A percentile compares a stretch with the other conserved stretches of the same genome.
These are phyloP conservation scores for Candida chauliodis DNA, from an alignment of 805 yeast species.

Conservation along the genomic window DNA sequence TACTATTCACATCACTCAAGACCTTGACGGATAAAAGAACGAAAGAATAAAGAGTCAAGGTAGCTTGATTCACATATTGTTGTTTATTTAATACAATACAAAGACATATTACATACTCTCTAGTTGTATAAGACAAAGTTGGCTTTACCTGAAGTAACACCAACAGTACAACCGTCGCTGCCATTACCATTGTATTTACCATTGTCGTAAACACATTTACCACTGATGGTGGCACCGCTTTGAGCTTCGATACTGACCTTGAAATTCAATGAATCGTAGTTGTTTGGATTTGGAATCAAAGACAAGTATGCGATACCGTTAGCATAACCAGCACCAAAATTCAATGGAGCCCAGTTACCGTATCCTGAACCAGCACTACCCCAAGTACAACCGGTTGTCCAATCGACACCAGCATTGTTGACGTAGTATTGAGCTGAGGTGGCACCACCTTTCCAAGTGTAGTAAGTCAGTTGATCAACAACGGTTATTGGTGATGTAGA, in stretches of 20 bases:
- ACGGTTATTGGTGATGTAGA: slow-evolving; percentile 49
- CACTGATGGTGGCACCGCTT: slow-evolving; percentile 57
- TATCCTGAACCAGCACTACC: slow-evolving; percentile 54
- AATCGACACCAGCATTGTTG: slow-evolving; percentile 69
- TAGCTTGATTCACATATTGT: too few relatives aligned
- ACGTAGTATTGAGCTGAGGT: slow-evolving; percentile 76
- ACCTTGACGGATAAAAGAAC: slow-evolving; percentile 28
- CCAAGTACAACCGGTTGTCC: slow-evolving; percentile 71
- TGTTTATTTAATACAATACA: neutral
- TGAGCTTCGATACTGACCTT: slow-evolving; percentile 39
- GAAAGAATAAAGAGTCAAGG: neutral
- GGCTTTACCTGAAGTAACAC: slow-evolving; percentile 81
- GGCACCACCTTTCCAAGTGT: slow-evolving; percentile 56
- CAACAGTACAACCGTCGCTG: slow-evolving; percentile 88
- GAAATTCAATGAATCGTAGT: slow-evolving; percentile 41
- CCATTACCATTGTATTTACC: slow-evolving; percentile 70
- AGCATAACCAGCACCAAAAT: slow-evolving; percentile 71
- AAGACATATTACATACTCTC: neutral
- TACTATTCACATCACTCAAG: slow-evolving; percentile 53
- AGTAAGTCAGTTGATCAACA: slow-evolving; percentile 58
- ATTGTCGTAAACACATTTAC: slow-evolving; percentile 75
- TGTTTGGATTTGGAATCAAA: slow-evolving; percentile 77
- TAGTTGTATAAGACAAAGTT: slow-evolving; percentile 66
- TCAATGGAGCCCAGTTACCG: slow-evolving; percentile 81
- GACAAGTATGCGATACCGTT: slow-evolving; percentile 63